A percentile compares a stretch with the other conserved stretches of the same genome.
These are phyloP conservation scores for Diddensiella transvaalensis DNA, from an alignment of 805 yeast species.

Conservation along the genomic window DNA sequence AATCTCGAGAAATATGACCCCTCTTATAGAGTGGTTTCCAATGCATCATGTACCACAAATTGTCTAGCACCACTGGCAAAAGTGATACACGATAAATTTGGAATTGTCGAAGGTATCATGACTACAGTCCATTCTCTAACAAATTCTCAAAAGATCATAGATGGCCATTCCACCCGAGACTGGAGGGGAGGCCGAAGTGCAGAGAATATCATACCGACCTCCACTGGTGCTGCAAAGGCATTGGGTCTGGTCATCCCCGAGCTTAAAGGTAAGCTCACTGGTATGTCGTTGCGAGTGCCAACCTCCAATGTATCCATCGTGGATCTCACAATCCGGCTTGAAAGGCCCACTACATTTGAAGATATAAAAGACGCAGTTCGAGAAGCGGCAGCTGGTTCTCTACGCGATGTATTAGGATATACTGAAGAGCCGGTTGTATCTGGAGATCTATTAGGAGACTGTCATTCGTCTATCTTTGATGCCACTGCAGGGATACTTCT, in stretches of 20 bases:
- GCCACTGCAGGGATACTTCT: conserved; percentile 85
- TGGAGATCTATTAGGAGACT: conserved; percentile 78
- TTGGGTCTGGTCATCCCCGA: conserved; percentile 91
- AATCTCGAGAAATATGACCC: conserved; percentile 72
- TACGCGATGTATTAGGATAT: conserved; percentile 81
- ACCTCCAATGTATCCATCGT: conserved; percentile 90
- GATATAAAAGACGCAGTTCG: conserved; percentile 73
- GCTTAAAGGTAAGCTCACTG: conserved; percentile 87
- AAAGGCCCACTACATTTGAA: conserved; percentile 71
- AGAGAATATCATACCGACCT: conserved; percentile 80
- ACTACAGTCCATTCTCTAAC: conserved; percentile 94
- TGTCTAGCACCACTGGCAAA: conserved; percentile 93
- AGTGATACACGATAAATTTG: conserved; percentile 77
- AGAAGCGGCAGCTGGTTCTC: conserved; percentile 69
- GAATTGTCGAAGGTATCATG: conserved; percentile 88
- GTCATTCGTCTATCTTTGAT: conserved; percentile 84
- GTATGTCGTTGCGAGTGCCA: conserved; percentile 91
- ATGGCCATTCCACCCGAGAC: conserved; percentile 95
- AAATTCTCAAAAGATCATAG: conserved; percentile 93
- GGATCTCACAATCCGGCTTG: conserved; percentile 80
- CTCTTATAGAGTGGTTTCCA: conserved; percentile 72
- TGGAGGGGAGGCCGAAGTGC: conserved; percentile 98
- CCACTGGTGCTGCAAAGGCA: conserved; percentile 97
- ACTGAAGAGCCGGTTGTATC: conserved; percentile 90
- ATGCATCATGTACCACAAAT: conserved; percentile 94